Evolutionary conservation across 2,329 filamentous ascomycete genomes (phyloP).

Genomic region (Aspergillus sp.): DNA sequence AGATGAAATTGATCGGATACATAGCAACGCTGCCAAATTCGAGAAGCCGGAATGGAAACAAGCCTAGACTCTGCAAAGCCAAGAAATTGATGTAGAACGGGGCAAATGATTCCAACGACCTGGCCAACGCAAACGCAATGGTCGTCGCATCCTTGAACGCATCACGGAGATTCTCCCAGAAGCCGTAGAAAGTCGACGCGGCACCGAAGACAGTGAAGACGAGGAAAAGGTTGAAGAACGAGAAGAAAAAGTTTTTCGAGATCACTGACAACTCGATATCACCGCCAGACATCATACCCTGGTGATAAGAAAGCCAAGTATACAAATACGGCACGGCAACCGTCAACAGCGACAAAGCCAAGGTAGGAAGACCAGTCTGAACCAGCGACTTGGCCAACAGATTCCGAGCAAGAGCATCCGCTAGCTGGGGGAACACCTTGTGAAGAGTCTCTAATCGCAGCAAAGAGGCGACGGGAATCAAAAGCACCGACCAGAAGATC

Average conservation of each 20-base stretch:
- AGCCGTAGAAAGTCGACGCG: constrained; percentile 64
- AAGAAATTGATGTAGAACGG: constrained; percentile 92
- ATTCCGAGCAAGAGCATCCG: constrained; percentile 60
- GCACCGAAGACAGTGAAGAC: constrained; percentile 86
- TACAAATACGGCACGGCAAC: constrained; percentile 89
- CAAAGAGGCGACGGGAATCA: constrained; percentile 70
- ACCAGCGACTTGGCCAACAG: constrained; percentile 67
- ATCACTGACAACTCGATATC: constrained; percentile 92
- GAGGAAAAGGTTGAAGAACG: constrained; percentile 97
- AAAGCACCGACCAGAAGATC: constrained; percentile 78
- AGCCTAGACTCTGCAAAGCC: constrained; percentile 83
- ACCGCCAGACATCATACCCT: constrained; percentile 91
- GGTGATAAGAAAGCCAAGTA: constrained; percentile 79
- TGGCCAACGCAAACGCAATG: constrained; percentile 68
- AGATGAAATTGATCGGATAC: constrained; percentile 72
- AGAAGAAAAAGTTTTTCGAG: constrained; percentile 99
- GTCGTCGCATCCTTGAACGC: constrained; percentile 71
- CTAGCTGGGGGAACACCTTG: constrained; percentile 64
- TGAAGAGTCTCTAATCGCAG: constrained; percentile 75
- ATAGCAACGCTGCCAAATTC: constrained; percentile 80
- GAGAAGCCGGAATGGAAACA: constrained; percentile 86
- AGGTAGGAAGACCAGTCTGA: constrained; percentile 78
- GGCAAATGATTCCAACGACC: constrained; percentile 65
- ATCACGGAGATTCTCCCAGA: constrained; percentile 59
- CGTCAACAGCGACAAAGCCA: constrained; percentile 79